Evolutionary conservation across 495 filamentous ascomycete species (phyloP).

Genomic region (Penicillium cataractarum): DNA sequence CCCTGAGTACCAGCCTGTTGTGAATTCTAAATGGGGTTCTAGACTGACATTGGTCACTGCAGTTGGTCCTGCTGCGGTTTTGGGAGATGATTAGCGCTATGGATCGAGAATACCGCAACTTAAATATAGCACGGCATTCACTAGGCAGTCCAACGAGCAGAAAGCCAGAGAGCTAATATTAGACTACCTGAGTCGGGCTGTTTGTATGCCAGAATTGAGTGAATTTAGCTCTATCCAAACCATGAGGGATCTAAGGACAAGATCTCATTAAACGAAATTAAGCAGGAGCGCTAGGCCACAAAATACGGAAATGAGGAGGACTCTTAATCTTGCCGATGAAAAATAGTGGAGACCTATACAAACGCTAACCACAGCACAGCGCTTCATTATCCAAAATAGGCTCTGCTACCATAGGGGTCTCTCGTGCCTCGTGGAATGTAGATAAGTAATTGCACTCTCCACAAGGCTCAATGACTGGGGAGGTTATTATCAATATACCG

Average conservation of each 20-base stretch:
- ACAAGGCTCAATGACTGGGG: too few relatives aligned
- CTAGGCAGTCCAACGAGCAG: neutral
- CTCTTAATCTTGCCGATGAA: neutral
- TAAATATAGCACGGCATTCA: neutral
- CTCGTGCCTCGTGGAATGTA: too few relatives aligned
- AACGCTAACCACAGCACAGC: neutral
- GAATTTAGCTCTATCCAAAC: neutral
- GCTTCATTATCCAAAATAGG: too few relatives aligned
- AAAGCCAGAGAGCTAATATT: neutral
- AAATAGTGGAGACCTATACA: neutral
- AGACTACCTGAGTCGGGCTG: neutral
- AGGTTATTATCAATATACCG: neutral
- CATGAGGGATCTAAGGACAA: neutral
- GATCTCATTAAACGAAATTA: neutral
- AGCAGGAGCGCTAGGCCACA: neutral
- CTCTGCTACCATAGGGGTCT: too few relatives aligned
- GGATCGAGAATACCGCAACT: neutral
- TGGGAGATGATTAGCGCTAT: neutral
- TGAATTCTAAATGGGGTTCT: neutral
- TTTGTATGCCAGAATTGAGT: neutral
- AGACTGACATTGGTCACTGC: neutral
- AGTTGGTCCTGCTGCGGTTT: neutral
- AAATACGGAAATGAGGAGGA: neutral
- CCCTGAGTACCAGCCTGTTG: conserved; percentile 4
- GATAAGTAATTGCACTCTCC: too few relatives aligned